These are phyloP conservation scores for Diutina siamensis DNA, from an alignment of 1,139 yeast genomes.

Conservation along the genomic window DNA sequence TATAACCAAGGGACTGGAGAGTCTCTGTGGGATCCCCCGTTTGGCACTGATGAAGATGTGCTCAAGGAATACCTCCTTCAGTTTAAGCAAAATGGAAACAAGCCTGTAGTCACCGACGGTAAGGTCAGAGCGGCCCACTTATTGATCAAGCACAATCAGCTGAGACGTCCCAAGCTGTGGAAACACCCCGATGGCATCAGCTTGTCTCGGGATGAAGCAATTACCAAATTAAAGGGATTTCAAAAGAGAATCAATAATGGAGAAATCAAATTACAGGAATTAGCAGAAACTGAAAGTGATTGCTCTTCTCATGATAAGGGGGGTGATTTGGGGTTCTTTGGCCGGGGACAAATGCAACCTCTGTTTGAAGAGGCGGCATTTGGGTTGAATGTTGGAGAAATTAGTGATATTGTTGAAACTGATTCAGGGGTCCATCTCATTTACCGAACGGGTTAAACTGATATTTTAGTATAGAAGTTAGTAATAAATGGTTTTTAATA, in stretches of 20 bases:
- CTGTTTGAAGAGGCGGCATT: constrained; percentile 84
- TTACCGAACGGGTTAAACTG: constrained; percentile 58
- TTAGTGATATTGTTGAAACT: constrained; percentile 75
- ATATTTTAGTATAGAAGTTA: not conserved
- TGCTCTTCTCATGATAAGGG: constrained; percentile 79
- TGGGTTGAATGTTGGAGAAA: constrained; percentile 68
- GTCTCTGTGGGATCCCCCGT: constrained; percentile 89
- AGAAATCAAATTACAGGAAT: constrained; percentile 53
- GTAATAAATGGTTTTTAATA: too few species aligned
- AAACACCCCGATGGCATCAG: constrained; percentile 63
- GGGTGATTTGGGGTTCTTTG: constrained; percentile 88
- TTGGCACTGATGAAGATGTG: constrained; percentile 57
- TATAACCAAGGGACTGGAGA: constrained; percentile 58
- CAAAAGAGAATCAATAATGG: constrained; percentile 57
- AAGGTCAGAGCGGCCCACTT: constrained; percentile 48
- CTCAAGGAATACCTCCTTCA: constrained; percentile 44
- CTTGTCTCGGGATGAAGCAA: constrained; percentile 74
- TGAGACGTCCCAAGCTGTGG: constrained; percentile 91
- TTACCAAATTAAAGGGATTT: constrained; percentile 46
- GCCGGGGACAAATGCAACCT: constrained; percentile 91
- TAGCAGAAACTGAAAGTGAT: constrained; percentile 80
- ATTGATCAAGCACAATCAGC: constrained; percentile 68
- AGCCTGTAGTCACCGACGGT: constrained; percentile 44
- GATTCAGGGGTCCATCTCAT: constrained; percentile 88
- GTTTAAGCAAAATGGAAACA: constrained; percentile 41